A percentile compares a stretch with the other conserved stretches of the same genome.
These are phyloP conservation scores for Phycomyces blakesleeanus DNA, from an alignment of 192 early-diverging fungal genomes.

Conservation along the genomic window DNA sequence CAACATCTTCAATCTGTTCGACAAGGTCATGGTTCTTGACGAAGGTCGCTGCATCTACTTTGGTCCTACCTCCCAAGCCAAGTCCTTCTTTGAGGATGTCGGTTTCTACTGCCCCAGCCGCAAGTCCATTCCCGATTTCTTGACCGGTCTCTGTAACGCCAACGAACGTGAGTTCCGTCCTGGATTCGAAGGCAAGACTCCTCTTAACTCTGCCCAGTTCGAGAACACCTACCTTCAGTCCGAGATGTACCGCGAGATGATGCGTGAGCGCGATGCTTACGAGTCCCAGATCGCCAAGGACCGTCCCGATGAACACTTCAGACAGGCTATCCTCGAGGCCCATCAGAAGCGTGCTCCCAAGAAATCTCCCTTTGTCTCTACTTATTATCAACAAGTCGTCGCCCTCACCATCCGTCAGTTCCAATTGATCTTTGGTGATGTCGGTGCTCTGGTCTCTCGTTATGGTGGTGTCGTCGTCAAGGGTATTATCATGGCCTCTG, in stretches of 20 bases:
- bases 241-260: constrained; percentile 22
- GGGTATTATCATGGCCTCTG: constrained; percentile 68
- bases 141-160: constrained; percentile 58
- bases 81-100: constrained; percentile 46
- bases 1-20: constrained; percentile 60
- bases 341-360: constrained; percentile 43
- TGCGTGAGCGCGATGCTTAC: constrained; percentile 34
- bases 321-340: constrained; percentile 48
- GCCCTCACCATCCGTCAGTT: constrained; percentile 49
- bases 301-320: constrained; percentile 31
- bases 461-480: constrained; percentile 47
- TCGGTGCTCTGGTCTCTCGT: constrained; percentile 50
- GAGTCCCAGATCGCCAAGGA: constrained; percentile 29
- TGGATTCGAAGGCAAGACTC: constrained; percentile 48
- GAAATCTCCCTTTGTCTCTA: constrained; percentile 55
- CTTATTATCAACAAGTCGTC: constrained; percentile 48
- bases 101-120: constrained; percentile 51
- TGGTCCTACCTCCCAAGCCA: constrained; percentile 46
- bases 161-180: constrained; percentile 47
- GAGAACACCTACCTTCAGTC: constrained; percentile 45
- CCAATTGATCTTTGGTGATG: constrained; percentile 43
- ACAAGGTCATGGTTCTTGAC: constrained; percentile 62
- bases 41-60: constrained; percentile 63
- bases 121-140: constrained; percentile 59
- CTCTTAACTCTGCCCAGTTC: constrained; percentile 53